Percentiles rank a stretch among this genome's conserved stretches.
Conservation (phyloP, 768 basidiomycete species). For the Leccinum pellstonianum region DNA sequence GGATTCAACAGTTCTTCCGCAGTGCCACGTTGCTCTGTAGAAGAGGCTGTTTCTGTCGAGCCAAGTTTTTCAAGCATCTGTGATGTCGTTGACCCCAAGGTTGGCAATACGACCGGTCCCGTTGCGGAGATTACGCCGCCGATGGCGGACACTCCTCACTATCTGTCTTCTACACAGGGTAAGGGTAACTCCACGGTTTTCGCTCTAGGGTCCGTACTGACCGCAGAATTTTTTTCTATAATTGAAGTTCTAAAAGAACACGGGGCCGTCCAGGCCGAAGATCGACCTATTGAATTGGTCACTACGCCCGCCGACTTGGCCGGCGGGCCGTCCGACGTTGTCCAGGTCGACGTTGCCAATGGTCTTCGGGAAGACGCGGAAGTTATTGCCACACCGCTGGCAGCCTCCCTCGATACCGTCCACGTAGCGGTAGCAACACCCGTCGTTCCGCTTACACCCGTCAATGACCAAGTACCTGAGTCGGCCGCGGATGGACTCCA, state of each 20-base stretch:
- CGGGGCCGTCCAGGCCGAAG: not conserved
- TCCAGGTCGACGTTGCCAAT: conserved; percentile 6
- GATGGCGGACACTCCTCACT: conserved; percentile 3
- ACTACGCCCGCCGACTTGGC: not conserved
- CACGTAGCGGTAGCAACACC: not conserved
- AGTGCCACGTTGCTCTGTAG: not conserved
- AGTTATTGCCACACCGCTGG: not conserved
- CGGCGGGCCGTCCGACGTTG: not conserved
- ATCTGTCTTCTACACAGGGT: not conserved
- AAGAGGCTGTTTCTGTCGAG: conserved; percentile 9
- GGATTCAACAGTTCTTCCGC: not conserved
- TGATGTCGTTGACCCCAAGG: not conserved
- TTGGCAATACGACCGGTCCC: not conserved
- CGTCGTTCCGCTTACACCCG: not conserved
- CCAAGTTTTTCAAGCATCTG: not conserved
- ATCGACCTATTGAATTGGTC: not conserved
- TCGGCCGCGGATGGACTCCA: conserved; percentile 2
- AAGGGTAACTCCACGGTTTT: not conserved
- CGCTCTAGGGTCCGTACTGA: not conserved
- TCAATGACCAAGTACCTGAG: not conserved
- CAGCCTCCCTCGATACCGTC: conserved; percentile 1
- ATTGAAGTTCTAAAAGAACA: not conserved
- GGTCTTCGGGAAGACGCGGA: conserved; percentile 5
- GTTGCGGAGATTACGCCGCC: not conserved
- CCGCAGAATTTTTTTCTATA: not conserved